A percentile compares a stretch with the other conserved stretches of the same genome.
Evolutionary conservation across 179 eudicot species (phyloP).

Genomic region (Actinidia arguta): DNA sequence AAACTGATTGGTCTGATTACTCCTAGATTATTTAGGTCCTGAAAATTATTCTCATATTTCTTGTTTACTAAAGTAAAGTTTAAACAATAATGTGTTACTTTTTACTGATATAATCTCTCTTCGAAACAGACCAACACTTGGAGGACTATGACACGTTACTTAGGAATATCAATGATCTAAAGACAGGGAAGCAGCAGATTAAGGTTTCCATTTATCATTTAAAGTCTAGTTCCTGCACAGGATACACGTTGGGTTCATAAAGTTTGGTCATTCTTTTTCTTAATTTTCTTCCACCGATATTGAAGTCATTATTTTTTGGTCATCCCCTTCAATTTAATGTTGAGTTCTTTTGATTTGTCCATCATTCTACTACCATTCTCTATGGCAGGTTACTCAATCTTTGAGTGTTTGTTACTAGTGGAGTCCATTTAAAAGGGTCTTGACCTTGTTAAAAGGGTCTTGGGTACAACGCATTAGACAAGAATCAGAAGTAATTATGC

Average conservation of each 20-base stretch:
- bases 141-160: constrained; percentile 90
- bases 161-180: constrained; percentile 73
- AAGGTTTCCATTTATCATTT: constrained; percentile 85
- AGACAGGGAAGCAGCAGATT: constrained; percentile 68
- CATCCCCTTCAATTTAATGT: background rate
- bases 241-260: constrained; percentile 65
- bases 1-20: background rate
- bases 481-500: constrained; percentile 94
- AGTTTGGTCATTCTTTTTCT: background rate
- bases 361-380: background rate
- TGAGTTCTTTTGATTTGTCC: background rate
- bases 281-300: background rate
- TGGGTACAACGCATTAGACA: constrained; percentile 97
- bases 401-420: constrained; percentile 92
- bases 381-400: constrained; percentile 80
- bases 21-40: background rate
- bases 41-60: background rate
- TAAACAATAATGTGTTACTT: background rate
- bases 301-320: background rate
- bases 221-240: constrained; percentile 87
- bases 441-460: constrained; percentile 93
- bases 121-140: constrained; percentile 82
- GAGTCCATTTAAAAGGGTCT: constrained; percentile 96
- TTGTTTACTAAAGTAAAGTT: background rate
- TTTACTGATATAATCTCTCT: background rate